Conservation (phyloP, 345 rosid species). For the Chamaenerion angustifolium region DNA sequence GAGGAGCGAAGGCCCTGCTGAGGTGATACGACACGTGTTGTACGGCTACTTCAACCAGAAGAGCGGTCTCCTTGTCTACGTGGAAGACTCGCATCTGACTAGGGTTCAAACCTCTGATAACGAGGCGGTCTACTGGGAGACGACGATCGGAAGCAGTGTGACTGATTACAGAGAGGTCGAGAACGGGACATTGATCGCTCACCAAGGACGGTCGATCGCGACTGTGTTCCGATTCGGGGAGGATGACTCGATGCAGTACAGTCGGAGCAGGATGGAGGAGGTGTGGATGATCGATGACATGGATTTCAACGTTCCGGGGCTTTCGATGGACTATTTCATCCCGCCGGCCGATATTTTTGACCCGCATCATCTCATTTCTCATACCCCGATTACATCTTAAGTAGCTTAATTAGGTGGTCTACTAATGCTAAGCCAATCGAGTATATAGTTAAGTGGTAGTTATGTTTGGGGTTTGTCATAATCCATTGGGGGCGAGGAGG, state of each 20-base stretch:
- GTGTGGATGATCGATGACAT: conserved; percentile 85
- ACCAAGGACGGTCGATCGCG: conserved; percentile 76
- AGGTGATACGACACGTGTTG: conserved; percentile 73
- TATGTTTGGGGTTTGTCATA: no score
- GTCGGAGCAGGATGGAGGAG: conserved; percentile 86
- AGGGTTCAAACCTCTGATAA: conserved; percentile 22
- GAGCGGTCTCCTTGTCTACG: conserved; percentile 66
- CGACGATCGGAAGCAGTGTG: conserved; percentile 79
- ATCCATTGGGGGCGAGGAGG: no score
- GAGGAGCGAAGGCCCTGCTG: conserved; percentile 79
- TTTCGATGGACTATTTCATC: conserved; percentile 66
- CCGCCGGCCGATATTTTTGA: conserved; percentile 83
- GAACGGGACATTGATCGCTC: conserved; percentile 60
- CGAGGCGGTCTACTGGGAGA: conserved; percentile 73
- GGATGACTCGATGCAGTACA: conserved; percentile 53
- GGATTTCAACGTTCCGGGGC: conserved; percentile 80
- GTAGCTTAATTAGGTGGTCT: no score
- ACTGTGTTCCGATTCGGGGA: conserved; percentile 69
- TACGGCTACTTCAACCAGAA: conserved; percentile 95
- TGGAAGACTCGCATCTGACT: conserved; percentile 85
- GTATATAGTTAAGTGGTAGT: no score
- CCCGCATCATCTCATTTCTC: conserved; percentile 13
- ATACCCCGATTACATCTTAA: neutral
- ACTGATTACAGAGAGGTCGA: conserved; percentile 74
- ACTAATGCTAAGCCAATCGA: no score